These are phyloP conservation scores for Aspergillus wentii DNA, from an alignment of 495 filamentous ascomycete species.

Conservation along the genomic window DNA sequence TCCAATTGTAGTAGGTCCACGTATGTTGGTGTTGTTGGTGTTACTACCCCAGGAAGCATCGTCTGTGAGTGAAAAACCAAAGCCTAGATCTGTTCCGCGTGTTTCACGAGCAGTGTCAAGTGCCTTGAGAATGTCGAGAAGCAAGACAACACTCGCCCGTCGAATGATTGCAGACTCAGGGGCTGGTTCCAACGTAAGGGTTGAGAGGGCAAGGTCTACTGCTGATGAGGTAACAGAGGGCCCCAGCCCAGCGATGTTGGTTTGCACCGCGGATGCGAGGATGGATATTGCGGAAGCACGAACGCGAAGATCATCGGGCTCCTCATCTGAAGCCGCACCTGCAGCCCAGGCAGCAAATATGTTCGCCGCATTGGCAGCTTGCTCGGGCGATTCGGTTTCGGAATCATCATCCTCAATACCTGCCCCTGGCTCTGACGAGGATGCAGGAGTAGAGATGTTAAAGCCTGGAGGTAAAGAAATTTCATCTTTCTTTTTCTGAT, in stretches of 20 bases:
- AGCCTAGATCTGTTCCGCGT: conserved; percentile 42
- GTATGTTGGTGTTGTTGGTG: background rate
- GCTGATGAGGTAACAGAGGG: conserved; percentile 47
- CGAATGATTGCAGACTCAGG: conserved; percentile 66
- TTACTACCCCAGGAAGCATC: conserved; percentile 4
- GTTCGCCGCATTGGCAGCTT: conserved; percentile 50
- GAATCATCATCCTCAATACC: conserved; percentile 33
- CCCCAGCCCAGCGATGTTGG: conserved; percentile 58
- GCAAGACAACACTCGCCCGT: conserved; percentile 63
- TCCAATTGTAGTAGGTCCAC: conserved; percentile 28
- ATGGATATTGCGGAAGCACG: conserved; percentile 76
- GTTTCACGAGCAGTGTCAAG: conserved; percentile 53
- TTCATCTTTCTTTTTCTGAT: conserved; percentile 24
- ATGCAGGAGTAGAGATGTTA: conserved; percentile 20
- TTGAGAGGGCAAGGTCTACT: conserved; percentile 61
- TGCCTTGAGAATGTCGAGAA: conserved; percentile 62
- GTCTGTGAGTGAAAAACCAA: conserved; percentile 53
- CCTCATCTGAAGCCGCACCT: conserved; percentile 45
- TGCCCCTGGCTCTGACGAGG: conserved; percentile 21
- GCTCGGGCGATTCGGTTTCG: conserved; percentile 39
- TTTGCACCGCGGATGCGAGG: conserved; percentile 60
- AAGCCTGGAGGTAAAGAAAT: conserved; percentile 24
- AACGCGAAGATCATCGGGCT: conserved; percentile 70
- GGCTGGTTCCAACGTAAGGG: conserved; percentile 60
- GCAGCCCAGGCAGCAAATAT: conserved; percentile 74